Evolutionary conservation across 257 asterid genomes (phyloP).

Genomic region (Penstemon newberryi): DNA sequence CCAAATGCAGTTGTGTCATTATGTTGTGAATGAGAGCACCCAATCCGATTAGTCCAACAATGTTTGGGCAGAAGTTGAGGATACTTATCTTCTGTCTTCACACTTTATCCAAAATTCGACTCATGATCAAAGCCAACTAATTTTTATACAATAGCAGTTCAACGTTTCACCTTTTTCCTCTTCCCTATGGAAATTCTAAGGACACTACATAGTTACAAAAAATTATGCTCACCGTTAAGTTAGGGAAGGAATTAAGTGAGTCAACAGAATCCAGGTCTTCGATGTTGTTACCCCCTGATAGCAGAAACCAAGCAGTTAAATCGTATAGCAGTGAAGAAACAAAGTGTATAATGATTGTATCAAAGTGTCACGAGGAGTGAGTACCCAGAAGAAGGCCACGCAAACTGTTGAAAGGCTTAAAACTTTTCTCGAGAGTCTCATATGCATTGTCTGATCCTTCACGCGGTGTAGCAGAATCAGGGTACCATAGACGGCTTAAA

Average conservation of each 20-base stretch:
- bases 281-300: slow-evolving; percentile 76
- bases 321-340: slow-evolving; percentile 22
- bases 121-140: slow-evolving; percentile 15
- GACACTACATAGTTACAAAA: slow-evolving; percentile 1
- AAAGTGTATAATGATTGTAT: slow-evolving; percentile 17
- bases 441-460: slow-evolving; percentile 31
- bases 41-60: slow-evolving; percentile 12
- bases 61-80: slow-evolving; percentile 6
- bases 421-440: slow-evolving; percentile 40
- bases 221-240: slow-evolving; percentile 63
- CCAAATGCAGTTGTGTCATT: not conserved
- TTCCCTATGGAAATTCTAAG: slow-evolving; percentile 4
- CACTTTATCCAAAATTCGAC: not conserved
- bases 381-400: slow-evolving; percentile 80
- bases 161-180: not conserved
- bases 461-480: slow-evolving; percentile 40
- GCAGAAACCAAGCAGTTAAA: slow-evolving; percentile 29
- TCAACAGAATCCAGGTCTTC: slow-evolving; percentile 70
- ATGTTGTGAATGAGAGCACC: slow-evolving; percentile 2
- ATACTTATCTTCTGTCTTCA: not conserved
- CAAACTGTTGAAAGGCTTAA: slow-evolving; percentile 63
- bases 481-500: slow-evolving; percentile 58
- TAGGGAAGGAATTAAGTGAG: slow-evolving; percentile 76
- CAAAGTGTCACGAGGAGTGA: not conserved
- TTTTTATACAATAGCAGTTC: not conserved